Evolutionary conservation across 306 rosid species (phyloP).

Genomic region (Vigna nakashimae): DNA sequence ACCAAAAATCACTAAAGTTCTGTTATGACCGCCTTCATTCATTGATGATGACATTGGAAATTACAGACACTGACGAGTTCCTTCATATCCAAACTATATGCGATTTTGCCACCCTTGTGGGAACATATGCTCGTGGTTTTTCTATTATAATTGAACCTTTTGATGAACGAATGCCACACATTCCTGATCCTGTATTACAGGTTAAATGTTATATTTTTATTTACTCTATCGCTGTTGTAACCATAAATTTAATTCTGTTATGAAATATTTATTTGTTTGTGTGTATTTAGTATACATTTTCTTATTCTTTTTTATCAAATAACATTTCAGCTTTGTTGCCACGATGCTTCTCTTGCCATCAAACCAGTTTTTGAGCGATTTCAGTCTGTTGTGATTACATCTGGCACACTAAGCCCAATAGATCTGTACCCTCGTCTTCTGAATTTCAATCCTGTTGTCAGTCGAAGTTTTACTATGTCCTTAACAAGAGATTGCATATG

Average conservation of each 20-base stretch:
- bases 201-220: conserved; percentile 48
- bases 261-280: conserved; percentile 20
- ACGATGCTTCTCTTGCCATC: conserved; percentile 97
- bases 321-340: conserved; percentile 88
- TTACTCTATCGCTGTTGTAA: neutral
- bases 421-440: conserved; percentile 93
- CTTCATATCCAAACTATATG: conserved; percentile 92
- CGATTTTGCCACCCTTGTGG: conserved; percentile 96
- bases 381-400: conserved; percentile 94
- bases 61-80: conserved; percentile 93
- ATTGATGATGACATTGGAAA: conserved; percentile 89
- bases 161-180: conserved; percentile 98
- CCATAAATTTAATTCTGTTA: conserved; percentile 24
- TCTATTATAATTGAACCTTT: conserved; percentile 90
- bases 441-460: conserved; percentile 92
- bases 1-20: conserved; percentile 87
- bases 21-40: conserved; percentile 97
- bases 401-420: conserved; percentile 96
- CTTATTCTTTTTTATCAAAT: conserved; percentile 36
- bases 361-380: conserved; percentile 95
- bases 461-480: conserved; percentile 98
- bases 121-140: conserved; percentile 92
- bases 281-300: conserved; percentile 5
- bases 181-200: conserved; percentile 98
- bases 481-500: conserved; percentile 97